Evolutionary conservation across 1,284 basidiomycete genomes (phyloP).

Genomic region (Albatrellus sp.): DNA sequence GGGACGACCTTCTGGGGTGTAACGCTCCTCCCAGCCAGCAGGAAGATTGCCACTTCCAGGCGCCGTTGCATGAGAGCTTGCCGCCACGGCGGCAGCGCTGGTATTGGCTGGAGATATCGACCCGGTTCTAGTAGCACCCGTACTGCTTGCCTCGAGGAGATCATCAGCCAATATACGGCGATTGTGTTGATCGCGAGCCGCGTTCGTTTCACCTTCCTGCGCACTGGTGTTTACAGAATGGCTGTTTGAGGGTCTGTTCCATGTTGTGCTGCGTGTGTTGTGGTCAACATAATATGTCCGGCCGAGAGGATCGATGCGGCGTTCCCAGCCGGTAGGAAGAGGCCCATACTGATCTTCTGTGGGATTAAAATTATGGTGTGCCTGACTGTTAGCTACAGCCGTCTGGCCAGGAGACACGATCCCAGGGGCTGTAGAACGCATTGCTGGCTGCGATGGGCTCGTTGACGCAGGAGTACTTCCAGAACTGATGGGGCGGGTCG

Average conservation of each 20-base stretch:
- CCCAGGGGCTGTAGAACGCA: conserved; percentile 15
- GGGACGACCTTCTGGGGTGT: conserved; percentile 93
- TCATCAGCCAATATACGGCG: conserved; percentile 50
- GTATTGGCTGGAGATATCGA: conserved; percentile 20
- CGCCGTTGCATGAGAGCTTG: conserved; percentile 22
- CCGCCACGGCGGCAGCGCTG: conserved; percentile 21
- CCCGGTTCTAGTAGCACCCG: conserved; percentile 19
- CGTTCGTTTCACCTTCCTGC: conserved; percentile 38
- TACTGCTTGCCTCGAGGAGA: conserved; percentile 35
- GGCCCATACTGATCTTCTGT: conserved; percentile 59
- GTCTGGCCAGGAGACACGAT: conserved; percentile 26
- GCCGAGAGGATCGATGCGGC: conserved; percentile 79
- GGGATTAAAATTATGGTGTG: conserved; percentile 48
- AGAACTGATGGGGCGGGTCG: conserved; percentile 19
- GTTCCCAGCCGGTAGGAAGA: conserved; percentile 90
- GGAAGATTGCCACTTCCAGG: conserved; percentile 70
- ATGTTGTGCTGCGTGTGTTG: conserved; percentile 88
- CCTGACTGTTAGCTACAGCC: conserved; percentile 23
- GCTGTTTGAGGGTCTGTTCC: conserved; percentile 56
- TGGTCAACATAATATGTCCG: conserved; percentile 91
- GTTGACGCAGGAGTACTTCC: conserved; percentile 12
- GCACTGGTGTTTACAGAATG: conserved; percentile 30
- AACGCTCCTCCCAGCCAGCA: conserved; percentile 95
- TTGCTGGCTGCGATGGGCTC: conserved; percentile 8
- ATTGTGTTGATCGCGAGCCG: conserved; percentile 41